These are phyloP conservation scores for Penicillium verrucosum DNA, from an alignment of 2,329 filamentous ascomycete genomes.

Conservation along the genomic window DNA sequence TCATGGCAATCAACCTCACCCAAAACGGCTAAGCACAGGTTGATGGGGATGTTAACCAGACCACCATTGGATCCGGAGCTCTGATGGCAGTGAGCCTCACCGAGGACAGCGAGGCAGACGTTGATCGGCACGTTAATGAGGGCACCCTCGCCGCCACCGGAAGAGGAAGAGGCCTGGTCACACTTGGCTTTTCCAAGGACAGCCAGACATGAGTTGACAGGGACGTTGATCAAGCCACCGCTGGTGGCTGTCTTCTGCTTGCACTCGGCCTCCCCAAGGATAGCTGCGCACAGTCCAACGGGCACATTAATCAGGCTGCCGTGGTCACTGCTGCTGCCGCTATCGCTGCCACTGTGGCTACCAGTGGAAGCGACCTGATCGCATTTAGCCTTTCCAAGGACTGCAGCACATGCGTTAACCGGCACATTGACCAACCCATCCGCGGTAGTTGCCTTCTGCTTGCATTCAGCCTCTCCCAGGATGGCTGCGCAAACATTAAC, in stretches of 20 bases:
- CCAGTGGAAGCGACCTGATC: constrained; percentile 15
- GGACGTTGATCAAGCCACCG: constrained; percentile 25
- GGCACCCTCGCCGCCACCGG: constrained; percentile 6
- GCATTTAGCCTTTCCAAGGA: constrained; percentile 26
- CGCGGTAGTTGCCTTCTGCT: constrained; percentile 14
- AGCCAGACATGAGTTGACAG: constrained; percentile 23
- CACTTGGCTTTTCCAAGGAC: constrained; percentile 26
- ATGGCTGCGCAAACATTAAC: constrained; percentile 24
- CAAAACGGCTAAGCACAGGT: constrained; percentile 27
- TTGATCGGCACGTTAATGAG: constrained; percentile 30
- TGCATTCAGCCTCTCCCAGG: constrained; percentile 25
- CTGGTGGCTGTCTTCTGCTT: constrained; percentile 17
- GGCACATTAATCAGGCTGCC: constrained; percentile 25
- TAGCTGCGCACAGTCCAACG: constrained; percentile 26
- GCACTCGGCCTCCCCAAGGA: constrained; percentile 28
- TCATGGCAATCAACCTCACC: constrained; percentile 26
- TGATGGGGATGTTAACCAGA: constrained; percentile 28
- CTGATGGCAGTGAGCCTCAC: constrained; percentile 27
- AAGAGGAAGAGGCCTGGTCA: constrained; percentile 19
- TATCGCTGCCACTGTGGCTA: neutral
- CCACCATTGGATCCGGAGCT: constrained; percentile 14
- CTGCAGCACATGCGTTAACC: constrained; percentile 22
- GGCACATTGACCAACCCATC: constrained; percentile 25
- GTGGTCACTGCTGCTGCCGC: neutral
- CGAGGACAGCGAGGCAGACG: constrained; percentile 29